phyloP scores from a whole-genome alignment of 495 filamentous ascomycete genomes.

The Penicillium verhagenii region DNA sequence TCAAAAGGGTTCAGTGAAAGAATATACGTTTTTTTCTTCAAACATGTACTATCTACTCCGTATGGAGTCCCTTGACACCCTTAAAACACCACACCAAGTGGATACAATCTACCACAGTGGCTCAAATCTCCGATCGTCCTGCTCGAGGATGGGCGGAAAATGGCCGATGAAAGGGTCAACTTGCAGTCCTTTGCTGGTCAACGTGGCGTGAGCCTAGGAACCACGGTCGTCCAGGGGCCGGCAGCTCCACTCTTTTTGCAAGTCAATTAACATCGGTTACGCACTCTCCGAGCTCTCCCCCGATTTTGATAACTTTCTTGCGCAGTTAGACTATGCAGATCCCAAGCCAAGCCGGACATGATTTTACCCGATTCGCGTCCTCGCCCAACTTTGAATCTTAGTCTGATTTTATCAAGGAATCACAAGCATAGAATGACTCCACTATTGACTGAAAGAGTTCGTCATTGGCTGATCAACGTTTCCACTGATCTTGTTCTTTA shows the following conservation, averaged over 20 bases:
- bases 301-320: neutral
- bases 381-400: neutral
- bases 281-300: constrained; percentile 10
- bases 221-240: neutral
- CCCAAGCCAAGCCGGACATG: constrained; percentile 7
- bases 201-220: neutral
- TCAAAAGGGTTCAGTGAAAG: too few species aligned
- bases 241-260: neutral
- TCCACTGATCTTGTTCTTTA: neutral
- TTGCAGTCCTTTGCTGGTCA: too few species aligned
- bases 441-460: neutral
- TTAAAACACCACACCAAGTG: neutral
- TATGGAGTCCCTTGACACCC: neutral
- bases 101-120: neutral
- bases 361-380: constrained; percentile 14
- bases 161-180: neutral
- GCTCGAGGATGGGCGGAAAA: neutral
- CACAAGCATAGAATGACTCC: neutral
- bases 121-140: neutral
- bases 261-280: neutral
- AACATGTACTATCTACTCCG: too few species aligned
- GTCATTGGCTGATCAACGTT: neutral
- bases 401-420: neutral
- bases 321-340: constrained; percentile 7
- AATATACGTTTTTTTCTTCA: too few species aligned